These are phyloP conservation scores for Chytriomyces sp. DNA, from an alignment of 192 early-diverging fungal genomes.

Conservation along the genomic window DNA sequence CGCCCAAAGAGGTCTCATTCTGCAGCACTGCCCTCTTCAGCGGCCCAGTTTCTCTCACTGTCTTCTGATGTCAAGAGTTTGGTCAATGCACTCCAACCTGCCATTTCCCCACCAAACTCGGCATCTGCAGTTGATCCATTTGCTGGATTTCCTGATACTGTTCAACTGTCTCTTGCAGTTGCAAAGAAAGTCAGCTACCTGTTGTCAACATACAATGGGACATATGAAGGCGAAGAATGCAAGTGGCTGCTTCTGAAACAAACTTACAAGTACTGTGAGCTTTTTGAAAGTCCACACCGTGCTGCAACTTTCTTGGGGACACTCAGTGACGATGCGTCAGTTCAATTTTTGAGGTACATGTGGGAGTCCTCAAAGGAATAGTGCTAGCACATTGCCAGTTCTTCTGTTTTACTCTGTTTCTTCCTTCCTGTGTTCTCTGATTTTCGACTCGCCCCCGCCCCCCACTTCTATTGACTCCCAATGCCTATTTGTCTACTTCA, in stretches of 20 bases:
- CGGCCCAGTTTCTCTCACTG: background rate
- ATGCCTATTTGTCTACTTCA: too few species aligned
- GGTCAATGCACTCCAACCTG: background rate
- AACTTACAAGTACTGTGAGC: background rate
- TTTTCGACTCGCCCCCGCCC: too few species aligned
- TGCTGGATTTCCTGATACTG: background rate
- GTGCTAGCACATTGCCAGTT: too few species aligned
- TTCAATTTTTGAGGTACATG: background rate
- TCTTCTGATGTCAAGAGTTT: background rate
- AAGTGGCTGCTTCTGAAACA: background rate
- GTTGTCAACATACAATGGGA: background rate
- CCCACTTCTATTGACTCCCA: too few species aligned
- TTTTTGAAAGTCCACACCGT: background rate
- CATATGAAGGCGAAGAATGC: background rate
- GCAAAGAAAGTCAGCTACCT: background rate
- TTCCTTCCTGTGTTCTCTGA: too few species aligned
- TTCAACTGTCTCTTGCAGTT: background rate
- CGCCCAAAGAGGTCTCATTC: background rate
- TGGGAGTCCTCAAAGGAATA: background rate
- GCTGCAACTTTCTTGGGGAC: conserved; percentile 14
- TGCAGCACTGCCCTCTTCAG: background rate
- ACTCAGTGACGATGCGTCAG: conserved; percentile 2
- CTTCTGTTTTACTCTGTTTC: too few species aligned
- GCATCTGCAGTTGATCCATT: background rate
- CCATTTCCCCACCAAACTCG: too few species aligned